These are phyloP conservation scores for Teratosphaeria destructans DNA, from an alignment of 2,329 filamentous ascomycete genomes.

Conservation along the genomic window DNA sequence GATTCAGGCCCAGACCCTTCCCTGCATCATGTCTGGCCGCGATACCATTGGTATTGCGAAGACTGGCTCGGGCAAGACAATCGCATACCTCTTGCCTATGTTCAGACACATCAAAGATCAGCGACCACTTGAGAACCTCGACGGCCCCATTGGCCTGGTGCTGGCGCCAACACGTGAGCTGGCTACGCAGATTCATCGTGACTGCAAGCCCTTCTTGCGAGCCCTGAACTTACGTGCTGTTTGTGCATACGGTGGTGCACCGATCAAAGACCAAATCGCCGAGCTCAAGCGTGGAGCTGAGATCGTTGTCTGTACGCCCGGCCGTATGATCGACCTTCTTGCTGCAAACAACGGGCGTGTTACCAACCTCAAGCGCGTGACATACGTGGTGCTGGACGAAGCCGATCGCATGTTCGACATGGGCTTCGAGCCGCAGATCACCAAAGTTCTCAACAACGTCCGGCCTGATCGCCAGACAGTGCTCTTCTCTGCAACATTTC, in stretches of 20 bases:
- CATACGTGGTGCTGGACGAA: slow-evolving; percentile 92
- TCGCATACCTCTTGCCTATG: slow-evolving; percentile 92
- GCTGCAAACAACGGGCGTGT: slow-evolving; percentile 90
- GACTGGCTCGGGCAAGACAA: slow-evolving; percentile 93
- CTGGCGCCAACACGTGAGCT: slow-evolving; percentile 93
- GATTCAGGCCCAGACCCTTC: slow-evolving; percentile 91
- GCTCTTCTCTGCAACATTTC: slow-evolving; percentile 93
- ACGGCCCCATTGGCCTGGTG: slow-evolving; percentile 79
- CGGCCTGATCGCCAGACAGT: slow-evolving; percentile 89
- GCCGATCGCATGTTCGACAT: slow-evolving; percentile 99
- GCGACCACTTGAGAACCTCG: slow-evolving; percentile 64
- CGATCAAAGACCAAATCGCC: slow-evolving; percentile 95
- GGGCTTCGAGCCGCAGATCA: slow-evolving; percentile 97
- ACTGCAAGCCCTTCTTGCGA: slow-evolving; percentile 90
- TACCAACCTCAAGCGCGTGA: slow-evolving; percentile 78
- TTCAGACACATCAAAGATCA: slow-evolving; percentile 97
- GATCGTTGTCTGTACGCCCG: slow-evolving; percentile 89
- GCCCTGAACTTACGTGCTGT: slow-evolving; percentile 75
- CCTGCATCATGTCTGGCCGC: slow-evolving; percentile 87
- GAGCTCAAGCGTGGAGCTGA: slow-evolving; percentile 92
- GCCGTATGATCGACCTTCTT: slow-evolving; percentile 88
- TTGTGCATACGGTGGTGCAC: slow-evolving; percentile 87
- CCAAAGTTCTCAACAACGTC: slow-evolving; percentile 89
- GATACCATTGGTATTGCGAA: slow-evolving; percentile 96
- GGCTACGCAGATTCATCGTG: slow-evolving; percentile 84